phyloP scores from a whole-genome alignment of 257 asterid species.

The Coffea eugenioides region DNA sequence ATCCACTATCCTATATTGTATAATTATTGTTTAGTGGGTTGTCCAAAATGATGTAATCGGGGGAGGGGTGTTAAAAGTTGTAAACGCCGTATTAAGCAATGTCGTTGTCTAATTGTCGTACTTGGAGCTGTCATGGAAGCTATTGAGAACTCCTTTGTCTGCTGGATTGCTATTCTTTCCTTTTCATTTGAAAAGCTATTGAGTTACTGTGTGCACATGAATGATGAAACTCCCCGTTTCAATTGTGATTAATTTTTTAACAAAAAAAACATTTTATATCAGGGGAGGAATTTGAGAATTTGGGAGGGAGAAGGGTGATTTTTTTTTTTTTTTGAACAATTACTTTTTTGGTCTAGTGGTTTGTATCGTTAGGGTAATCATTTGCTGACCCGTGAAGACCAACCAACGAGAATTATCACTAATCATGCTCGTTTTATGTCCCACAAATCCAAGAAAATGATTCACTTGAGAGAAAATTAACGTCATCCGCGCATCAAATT shows the following conservation, averaged over 20 bases:
- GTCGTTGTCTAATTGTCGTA: slow-evolving; percentile 24
- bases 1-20: background rate
- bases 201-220: background rate
- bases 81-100: background rate
- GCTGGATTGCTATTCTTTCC: slow-evolving; percentile 22
- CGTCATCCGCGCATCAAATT: slow-evolving; percentile 10
- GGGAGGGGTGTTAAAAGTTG: background rate
- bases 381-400: slow-evolving; percentile 8
- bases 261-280: no score
- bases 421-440: background rate
- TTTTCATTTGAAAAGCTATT: slow-evolving; percentile 12
- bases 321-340: no score
- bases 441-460: slow-evolving; percentile 2
- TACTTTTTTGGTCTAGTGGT: background rate
- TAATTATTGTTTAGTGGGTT: background rate
- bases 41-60: background rate
- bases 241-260: no score
- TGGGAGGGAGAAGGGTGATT: no score
- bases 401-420: background rate
- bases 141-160: slow-evolving; percentile 22
- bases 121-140: slow-evolving; percentile 23
- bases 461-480: background rate
- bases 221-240: background rate
- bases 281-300: no score
- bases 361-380: background rate